Conservation (phyloP, 2,329 filamentous ascomycete species). For the Botrytis deweyae region DNA sequence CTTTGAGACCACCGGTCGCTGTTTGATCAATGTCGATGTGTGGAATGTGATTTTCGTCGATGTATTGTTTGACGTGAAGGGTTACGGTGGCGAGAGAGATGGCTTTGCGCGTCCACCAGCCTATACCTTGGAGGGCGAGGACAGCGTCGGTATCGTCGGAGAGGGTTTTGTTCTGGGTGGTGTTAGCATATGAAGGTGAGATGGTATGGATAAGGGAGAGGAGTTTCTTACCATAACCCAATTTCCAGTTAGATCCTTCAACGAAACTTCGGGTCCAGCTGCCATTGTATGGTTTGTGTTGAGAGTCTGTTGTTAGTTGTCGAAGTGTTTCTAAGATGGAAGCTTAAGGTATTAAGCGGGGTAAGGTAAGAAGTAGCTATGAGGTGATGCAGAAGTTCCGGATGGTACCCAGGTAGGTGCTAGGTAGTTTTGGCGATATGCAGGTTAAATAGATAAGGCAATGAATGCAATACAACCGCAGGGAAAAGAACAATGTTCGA, state of each 20-base stretch:
- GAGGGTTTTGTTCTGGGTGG: slow-evolving; percentile 56
- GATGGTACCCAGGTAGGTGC: not conserved
- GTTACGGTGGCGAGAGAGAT: slow-evolving; percentile 59
- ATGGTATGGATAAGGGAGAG: not conserved
- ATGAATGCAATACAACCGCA: not conserved
- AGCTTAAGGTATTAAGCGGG: not conserved
- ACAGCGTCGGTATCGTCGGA: slow-evolving; percentile 58
- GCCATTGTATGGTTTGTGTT: slow-evolving; percentile 46
- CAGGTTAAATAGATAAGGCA: not conserved
- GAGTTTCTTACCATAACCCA: slow-evolving; percentile 50
- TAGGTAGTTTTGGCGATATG: not conserved
- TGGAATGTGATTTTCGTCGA: slow-evolving; percentile 42
- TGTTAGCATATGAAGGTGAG: not conserved
- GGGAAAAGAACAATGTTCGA: not conserved
- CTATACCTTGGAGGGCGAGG: slow-evolving; percentile 57
- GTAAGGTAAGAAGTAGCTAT: not conserved
- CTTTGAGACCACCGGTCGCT: slow-evolving; percentile 61
- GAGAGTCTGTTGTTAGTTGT: not conserved
- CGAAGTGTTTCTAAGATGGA: not conserved
- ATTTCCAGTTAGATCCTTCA: slow-evolving; percentile 52
- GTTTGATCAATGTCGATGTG: slow-evolving; percentile 61
- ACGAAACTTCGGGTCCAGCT: slow-evolving; percentile 51
- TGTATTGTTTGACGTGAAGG: slow-evolving; percentile 45
- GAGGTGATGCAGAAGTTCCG: not conserved
- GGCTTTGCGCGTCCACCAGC: slow-evolving; percentile 60